Evolutionary conservation across 2,329 filamentous ascomycete species (phyloP).

Genomic region (Rhytidhysteron rufulum): DNA sequence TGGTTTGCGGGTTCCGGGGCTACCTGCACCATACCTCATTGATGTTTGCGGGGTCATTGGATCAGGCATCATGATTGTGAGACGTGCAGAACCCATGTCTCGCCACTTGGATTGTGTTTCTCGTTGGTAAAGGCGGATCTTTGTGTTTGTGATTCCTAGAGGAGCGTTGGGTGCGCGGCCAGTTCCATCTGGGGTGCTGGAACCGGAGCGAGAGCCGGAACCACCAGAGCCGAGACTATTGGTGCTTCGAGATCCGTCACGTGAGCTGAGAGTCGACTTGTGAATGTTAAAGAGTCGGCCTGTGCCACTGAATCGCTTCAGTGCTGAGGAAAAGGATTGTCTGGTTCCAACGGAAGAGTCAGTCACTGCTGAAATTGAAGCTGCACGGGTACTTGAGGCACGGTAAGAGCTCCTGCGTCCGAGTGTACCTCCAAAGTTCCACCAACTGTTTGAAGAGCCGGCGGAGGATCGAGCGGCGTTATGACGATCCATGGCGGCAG

Average conservation of each 20-base stretch:
- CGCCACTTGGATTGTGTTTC: constrained; percentile 78
- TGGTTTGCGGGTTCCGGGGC: constrained; percentile 35
- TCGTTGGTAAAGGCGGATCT: constrained; percentile 80
- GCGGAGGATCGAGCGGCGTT: constrained; percentile 40
- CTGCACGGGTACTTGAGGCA: constrained; percentile 49
- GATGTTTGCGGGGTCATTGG: constrained; percentile 25
- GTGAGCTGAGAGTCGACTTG: constrained; percentile 66
- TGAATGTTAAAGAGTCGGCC: constrained; percentile 79
- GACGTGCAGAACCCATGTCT: constrained; percentile 78
- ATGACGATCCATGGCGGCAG: constrained; percentile 50
- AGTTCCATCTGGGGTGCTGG: constrained; percentile 29
- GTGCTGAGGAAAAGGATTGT: constrained; percentile 72
- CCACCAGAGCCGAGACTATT: constrained; percentile 50
- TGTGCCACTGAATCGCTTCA: constrained; percentile 70
- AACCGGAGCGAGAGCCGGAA: constrained; percentile 40
- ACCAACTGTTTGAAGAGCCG: constrained; percentile 45
- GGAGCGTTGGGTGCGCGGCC: constrained; percentile 40
- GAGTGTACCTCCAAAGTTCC: constrained; percentile 41
- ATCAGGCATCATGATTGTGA: constrained; percentile 75
- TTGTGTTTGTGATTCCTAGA: constrained; percentile 71
- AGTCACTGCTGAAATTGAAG: constrained; percentile 60
- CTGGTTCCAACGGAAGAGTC: constrained; percentile 73
- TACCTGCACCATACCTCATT: constrained; percentile 24
- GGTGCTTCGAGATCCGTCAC: constrained; percentile 51
- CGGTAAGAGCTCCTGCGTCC: constrained; percentile 54